Base-by-base conservation (phyloP, 768 basidiomycete species). In the Mycena vitilis region DNA sequence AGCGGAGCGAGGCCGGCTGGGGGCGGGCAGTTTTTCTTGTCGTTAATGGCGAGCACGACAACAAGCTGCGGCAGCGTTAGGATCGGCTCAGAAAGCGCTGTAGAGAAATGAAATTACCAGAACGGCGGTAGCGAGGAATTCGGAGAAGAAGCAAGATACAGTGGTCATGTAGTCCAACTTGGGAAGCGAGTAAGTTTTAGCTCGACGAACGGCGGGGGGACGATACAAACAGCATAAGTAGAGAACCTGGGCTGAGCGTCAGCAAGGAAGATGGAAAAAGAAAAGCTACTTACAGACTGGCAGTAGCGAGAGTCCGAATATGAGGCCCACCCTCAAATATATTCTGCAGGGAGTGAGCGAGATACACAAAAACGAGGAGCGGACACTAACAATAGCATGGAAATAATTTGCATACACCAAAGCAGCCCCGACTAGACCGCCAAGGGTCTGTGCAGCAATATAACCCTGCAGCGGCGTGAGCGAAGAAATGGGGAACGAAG, bases 321-420 rank as follows among this genome's bases (percentile, higher is more conserved):
- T 80, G 76, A 20, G 77, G 64, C 5, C 88, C 88, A 25, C 91
- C 90, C 75, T 92, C 91, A 68, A 83, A 84, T 49, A 90, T 73
- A 73, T 88, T 51, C 70, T 71, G 25, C 30, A 49, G 20, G 44
- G 37, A 53, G 51, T 59, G 15, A 66, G 63, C 16, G 16, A 40
- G 47, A 16, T 11, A 40, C 1, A 13, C 30, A 30, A 40, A 40
- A 10, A 40, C 11, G 40, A 10, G 40, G 40, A 25, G 20, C 7
- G 57, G 40, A 9, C 52, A 62, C 69, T 5, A 23, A 70, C 84
- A 71, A 94, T 91, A 40, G 90, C 91, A 73, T 91, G 87, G 74
- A 87, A 85, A 73, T 91, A 93, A 75, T 89, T 89, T 8, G 84
- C 90, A 74, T 92, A 92, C 25, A 89, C 78, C 30, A 90, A 78